Percentiles rank a stretch among this genome's conserved stretches.
These are phyloP conservation scores for Mychonastes homosphaera DNA, from an alignment of 139 green algal species.

Conservation along the genomic window DNA sequence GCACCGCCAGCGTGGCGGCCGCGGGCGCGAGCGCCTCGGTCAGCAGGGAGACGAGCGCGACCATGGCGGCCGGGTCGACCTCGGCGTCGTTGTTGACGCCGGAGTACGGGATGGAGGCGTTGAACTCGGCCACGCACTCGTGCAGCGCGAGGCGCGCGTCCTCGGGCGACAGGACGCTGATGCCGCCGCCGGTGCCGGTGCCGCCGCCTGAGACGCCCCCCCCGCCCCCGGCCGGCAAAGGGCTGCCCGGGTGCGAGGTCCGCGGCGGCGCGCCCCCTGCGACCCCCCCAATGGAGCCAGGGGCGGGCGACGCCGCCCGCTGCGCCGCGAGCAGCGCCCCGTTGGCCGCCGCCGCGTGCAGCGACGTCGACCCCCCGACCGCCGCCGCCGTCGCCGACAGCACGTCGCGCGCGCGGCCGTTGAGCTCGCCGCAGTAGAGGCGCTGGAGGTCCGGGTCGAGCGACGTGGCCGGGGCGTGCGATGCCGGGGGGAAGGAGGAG, in stretches of 20 bases:
- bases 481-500: too few relatives aligned
- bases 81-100: conserved; percentile 29
- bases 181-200: not conserved
- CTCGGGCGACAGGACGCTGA: conserved; percentile 11
- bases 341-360: too few relatives aligned
- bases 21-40: conserved; percentile 9
- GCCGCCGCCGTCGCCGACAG: too few relatives aligned
- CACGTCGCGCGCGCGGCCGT: conserved; percentile 13
- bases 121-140: conserved; percentile 65
- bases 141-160: conserved; percentile 31
- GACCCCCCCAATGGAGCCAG: too few relatives aligned
- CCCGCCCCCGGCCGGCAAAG: too few relatives aligned
- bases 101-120: conserved; percentile 60
- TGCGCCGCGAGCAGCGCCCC: too few relatives aligned
- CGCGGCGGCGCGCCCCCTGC: too few relatives aligned
- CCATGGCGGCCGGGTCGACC: conserved; percentile 18
- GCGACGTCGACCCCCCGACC: too few relatives aligned
- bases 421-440: conserved; percentile 39
- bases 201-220: not conserved
- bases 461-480: conserved; percentile 15
- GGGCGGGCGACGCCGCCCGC: too few relatives aligned
- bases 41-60: conserved; percentile 43
- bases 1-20: conserved; percentile 4
- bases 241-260: too few relatives aligned
- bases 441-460: conserved; percentile 50